Conservation (phyloP, 495 filamentous ascomycete genomes). For the Podospora comata region DNA sequence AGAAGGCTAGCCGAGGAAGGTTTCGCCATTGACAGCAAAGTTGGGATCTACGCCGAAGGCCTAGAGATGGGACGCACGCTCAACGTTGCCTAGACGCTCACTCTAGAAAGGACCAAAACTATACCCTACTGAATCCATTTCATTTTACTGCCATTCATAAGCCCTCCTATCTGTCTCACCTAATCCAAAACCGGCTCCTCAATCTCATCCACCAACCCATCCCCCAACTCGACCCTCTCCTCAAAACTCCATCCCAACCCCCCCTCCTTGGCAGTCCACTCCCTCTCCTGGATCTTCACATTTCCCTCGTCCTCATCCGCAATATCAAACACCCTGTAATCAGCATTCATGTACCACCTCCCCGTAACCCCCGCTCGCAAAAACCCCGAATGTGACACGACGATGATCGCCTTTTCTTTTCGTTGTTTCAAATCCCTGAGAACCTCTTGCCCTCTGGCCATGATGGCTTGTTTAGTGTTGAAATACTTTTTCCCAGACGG, state of each 20-base stretch:
- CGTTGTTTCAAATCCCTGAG: conserved; percentile 49
- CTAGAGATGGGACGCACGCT: conserved; percentile 46
- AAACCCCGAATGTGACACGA: conserved; percentile 60
- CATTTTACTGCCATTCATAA: background rate
- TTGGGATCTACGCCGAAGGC: conserved; percentile 70
- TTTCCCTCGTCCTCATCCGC: conserved; percentile 29
- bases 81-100: background rate
- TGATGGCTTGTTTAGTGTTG: conserved; percentile 46
- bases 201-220: conserved; percentile 17
- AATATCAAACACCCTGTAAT: conserved; percentile 62
- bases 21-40: conserved; percentile 68
- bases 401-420: conserved; percentile 59
- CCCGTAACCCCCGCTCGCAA: conserved; percentile 47
- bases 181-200: background rate
- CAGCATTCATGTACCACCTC: conserved; percentile 54
- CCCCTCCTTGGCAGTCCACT: conserved; percentile 14
- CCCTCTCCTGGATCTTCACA: conserved; percentile 38
- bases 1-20: conserved; percentile 58
- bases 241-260: conserved; percentile 24
- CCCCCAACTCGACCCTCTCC: conserved; percentile 16
- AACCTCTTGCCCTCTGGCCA: conserved; percentile 46
- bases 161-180: background rate
- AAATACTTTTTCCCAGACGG: conserved; percentile 41
- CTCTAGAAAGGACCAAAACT: background rate
- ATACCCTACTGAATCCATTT: background rate